Evolutionary conservation across 208 protist genomes (phyloP).

Genomic region (Leishmania tarentolae): DNA sequence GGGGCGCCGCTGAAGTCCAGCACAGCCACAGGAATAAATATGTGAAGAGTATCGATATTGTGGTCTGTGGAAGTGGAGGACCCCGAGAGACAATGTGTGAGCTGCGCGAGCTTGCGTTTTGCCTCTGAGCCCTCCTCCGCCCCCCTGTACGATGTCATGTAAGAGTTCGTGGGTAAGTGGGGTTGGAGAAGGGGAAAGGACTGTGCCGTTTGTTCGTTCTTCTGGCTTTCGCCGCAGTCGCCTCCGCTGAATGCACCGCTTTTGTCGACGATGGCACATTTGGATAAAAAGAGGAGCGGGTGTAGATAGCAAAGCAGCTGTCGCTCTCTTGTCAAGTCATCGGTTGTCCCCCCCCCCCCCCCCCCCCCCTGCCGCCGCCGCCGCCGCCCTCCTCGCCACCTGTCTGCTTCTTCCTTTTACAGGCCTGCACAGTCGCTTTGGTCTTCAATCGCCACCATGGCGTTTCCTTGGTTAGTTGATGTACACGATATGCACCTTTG

Average conservation of each 20-base stretch:
- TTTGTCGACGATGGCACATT: neutral
- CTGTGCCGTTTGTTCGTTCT: neutral
- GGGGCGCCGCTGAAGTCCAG: constrained; percentile 36
- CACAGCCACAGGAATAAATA: constrained; percentile 77
- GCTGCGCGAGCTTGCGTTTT: neutral
- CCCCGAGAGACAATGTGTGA: neutral
- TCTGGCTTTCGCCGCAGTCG: neutral
- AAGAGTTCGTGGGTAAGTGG: neutral
- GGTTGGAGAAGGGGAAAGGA: neutral
- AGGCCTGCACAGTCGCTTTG: neutral
- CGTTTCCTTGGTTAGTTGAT: neutral
- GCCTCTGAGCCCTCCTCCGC: neutral
- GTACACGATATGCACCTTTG: neutral
- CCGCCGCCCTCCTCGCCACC: too few species aligned
- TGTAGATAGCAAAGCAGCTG: neutral
- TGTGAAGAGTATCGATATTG: constrained; percentile 29
- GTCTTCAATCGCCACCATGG: neutral
- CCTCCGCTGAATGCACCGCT: neutral
- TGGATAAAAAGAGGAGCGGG: neutral
- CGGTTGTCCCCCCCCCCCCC: neutral
- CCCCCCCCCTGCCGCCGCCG: neutral
- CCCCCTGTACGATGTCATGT: neutral
- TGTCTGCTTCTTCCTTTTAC: neutral
- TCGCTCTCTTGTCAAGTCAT: neutral
- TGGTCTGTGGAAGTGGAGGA: too few species aligned